Evolutionary conservation across 306 rosid genomes (phyloP), one percentile per base, ranked within the genome.

Genomic region (Quercus robur): DNA sequence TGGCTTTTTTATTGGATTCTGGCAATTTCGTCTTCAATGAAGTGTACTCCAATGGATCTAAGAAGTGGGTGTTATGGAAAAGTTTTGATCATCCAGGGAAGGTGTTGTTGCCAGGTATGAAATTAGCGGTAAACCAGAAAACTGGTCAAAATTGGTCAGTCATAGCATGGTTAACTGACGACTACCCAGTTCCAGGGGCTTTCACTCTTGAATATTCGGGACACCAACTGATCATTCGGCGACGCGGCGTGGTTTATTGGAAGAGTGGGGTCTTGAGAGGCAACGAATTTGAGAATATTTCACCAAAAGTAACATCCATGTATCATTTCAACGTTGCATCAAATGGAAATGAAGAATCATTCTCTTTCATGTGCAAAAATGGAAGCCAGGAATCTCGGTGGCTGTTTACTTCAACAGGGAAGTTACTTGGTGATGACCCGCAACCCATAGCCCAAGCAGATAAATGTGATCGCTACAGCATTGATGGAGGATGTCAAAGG

Each of bases 1-100:
- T 20, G 66, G 81, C 76, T 58, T 56, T 25, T 0, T 71, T 59
- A 26, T 18, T 3, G 63, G 77, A 78, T 62, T 10, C 20, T 71
- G 72, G 82, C 3, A 59, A 78, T 49, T 26, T 78, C 46, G 63
- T 71, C 46, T 59, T 78, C 8, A 38, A 46, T 56, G 71, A 57
- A 19, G 8, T 78, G 71, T 44, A 2, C n/a, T n/a, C 33, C 6
- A 71, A 58, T 46, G 77, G 63, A 10, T 71, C 64, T 11, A 25
- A 10, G 9, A 56, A 57, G 56, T 28, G 3, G 10, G 18, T 44
- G 13, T 28, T 70, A 33, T 59, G 82, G 82, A 57, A 78, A 44
- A 71, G 82, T 52, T 58, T 28, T 79, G 73, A 71, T 71, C 2
- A 44, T 28, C 71, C 76, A 8, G 12, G 46, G 46, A 41, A 41